A percentile compares a stretch with the other conserved stretches of the same genome.
These are phyloP conservation scores for Hypoxylon lienhwacheense DNA, from an alignment of 495 filamentous ascomycete species.

Conservation along the genomic window DNA sequence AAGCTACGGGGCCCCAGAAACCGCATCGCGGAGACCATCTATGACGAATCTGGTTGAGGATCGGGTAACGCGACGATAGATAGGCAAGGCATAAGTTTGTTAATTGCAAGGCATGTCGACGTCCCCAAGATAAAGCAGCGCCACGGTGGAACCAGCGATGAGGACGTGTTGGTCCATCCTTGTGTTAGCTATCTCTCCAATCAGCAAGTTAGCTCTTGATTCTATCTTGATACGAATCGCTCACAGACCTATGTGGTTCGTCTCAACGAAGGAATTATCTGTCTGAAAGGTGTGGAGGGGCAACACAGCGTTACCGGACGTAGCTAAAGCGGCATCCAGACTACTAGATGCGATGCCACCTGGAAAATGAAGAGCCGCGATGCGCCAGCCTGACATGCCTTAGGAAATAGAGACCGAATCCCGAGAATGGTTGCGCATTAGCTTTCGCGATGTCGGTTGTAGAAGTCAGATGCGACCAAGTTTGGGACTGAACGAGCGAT, in stretches of 20 bases:
- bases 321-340: slow-evolving; percentile 37
- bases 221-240: slow-evolving; percentile 27
- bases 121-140: slow-evolving; percentile 29
- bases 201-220: slow-evolving; percentile 11
- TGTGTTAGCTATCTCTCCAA: slow-evolving; percentile 21
- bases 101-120: slow-evolving; percentile 6
- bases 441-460: slow-evolving; percentile 16
- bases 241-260: slow-evolving; percentile 26
- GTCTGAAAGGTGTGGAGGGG: slow-evolving; percentile 35
- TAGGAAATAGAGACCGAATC: slow-evolving; percentile 27
- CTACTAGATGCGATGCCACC: slow-evolving; percentile 32
- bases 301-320: slow-evolving; percentile 34
- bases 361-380: slow-evolving; percentile 32
- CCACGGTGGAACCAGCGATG: slow-evolving; percentile 22
- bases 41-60: slow-evolving; percentile 21
- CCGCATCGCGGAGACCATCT: slow-evolving; percentile 15
- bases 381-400: slow-evolving; percentile 13
- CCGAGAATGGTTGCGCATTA: slow-evolving; percentile 23
- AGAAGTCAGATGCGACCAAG: slow-evolving; percentile 1
- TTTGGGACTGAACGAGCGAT: slow-evolving; percentile 10
- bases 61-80: slow-evolving; percentile 30
- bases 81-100: slow-evolving; percentile 29
- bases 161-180: slow-evolving; percentile 18
- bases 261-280: slow-evolving; percentile 21
- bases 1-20: slow-evolving; percentile 20